Conservation (phyloP, 257 asterid species). For the Solanum lignicaule region DNA sequence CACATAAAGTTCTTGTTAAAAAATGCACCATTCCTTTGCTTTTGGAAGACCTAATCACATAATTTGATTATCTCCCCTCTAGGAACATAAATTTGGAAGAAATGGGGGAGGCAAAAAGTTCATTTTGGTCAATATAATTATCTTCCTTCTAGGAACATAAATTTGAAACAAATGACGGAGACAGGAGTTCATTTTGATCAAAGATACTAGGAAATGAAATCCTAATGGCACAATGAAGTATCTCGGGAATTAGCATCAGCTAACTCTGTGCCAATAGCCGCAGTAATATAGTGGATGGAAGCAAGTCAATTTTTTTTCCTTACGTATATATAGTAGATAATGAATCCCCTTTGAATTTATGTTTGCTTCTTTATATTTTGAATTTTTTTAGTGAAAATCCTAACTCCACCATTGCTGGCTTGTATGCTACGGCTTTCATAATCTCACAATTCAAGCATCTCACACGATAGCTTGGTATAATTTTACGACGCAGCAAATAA, state of each 20-base stretch:
- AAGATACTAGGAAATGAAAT: background rate
- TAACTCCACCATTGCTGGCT: background rate
- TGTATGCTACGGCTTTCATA: background rate
- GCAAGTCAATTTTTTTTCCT: background rate
- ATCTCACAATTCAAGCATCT: background rate
- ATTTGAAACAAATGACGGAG: background rate
- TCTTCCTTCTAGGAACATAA: background rate
- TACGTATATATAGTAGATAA: background rate
- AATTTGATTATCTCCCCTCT: background rate
- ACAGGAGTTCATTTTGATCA: background rate
- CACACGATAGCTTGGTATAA: background rate
- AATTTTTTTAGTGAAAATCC: background rate
- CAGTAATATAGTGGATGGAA: background rate
- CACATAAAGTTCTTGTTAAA: background rate
- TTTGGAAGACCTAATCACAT: background rate
- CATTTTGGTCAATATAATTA: too few relatives aligned
- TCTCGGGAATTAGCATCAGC: background rate
- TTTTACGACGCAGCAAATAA: background rate
- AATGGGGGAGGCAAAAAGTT: background rate
- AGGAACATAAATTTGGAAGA: background rate
- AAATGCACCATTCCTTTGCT: background rate
- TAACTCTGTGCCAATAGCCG: background rate
- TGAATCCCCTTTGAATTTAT: background rate
- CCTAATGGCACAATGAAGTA: background rate
- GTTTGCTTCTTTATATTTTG: background rate